Conservation (phyloP, 78 protist species). For the Dictyostelium citrinum region DNA sequence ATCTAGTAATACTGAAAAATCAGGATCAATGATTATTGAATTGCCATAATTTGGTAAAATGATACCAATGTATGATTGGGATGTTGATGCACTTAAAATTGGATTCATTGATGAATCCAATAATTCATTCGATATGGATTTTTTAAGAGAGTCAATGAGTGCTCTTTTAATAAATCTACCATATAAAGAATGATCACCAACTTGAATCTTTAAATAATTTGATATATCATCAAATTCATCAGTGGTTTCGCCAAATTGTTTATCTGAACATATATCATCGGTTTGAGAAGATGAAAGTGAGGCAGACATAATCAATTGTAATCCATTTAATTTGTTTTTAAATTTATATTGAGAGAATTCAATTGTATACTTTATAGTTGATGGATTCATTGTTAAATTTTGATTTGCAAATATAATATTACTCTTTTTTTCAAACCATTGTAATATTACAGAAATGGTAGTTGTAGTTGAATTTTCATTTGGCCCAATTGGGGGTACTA, state of each 20-base stretch:
- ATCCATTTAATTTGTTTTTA: neutral
- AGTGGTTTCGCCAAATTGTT: neutral
- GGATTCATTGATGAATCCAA: too few species aligned
- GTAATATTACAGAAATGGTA: neutral
- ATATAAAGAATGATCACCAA: neutral
- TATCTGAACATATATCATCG: neutral
- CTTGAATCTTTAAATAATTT: neutral
- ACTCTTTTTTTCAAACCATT: neutral
- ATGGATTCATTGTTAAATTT: neutral
- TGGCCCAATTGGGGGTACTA: neutral
- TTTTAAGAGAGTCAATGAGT: neutral
- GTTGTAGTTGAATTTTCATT: neutral
- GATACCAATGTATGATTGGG: neutral
- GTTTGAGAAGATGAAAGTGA: neutral
- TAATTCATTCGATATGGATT: neutral
- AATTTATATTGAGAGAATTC: neutral
- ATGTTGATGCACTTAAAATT: neutral
- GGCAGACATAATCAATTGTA: slow-evolving; percentile 10
- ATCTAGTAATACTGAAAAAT: neutral
- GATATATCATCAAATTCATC: neutral
- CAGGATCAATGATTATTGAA: neutral
- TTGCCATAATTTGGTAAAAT: neutral
- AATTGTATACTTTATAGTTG: neutral
- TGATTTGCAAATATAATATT: neutral
- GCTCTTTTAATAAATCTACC: slow-evolving; percentile 21